These are phyloP conservation scores for Clarireedia monteithiana DNA, from an alignment of 2,329 filamentous ascomycete species.

Conservation along the genomic window DNA sequence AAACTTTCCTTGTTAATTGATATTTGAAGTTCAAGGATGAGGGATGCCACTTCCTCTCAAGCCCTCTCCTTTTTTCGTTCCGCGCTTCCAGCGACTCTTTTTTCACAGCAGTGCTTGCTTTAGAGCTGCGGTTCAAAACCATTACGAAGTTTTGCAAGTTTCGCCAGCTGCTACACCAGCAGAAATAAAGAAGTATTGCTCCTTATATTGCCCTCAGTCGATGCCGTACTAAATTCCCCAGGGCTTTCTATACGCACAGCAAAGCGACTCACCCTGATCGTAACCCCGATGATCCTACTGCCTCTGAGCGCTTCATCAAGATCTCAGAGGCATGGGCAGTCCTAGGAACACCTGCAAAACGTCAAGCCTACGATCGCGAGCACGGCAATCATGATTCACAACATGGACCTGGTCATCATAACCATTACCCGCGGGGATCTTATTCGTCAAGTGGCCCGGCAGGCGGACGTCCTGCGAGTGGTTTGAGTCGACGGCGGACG, in stretches of 20 bases:
- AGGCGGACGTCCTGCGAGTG: constrained; percentile 71
- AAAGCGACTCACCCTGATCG: constrained; percentile 89
- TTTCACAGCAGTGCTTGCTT: constrained; percentile 39
- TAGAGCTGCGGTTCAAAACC: constrained; percentile 40
- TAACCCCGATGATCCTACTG: constrained; percentile 67
- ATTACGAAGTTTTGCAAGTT: constrained; percentile 81
- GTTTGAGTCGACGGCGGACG: constrained; percentile 67
- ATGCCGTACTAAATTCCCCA: constrained; percentile 25
- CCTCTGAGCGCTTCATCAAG: constrained; percentile 69
- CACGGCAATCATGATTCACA: constrained; percentile 13
- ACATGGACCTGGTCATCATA: too few relatives aligned
- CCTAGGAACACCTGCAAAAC: constrained; percentile 66
- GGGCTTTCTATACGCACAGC: constrained; percentile 82
- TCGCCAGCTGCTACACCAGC: constrained; percentile 56
- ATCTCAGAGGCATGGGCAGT: constrained; percentile 78
- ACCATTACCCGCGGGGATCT: constrained; percentile 34
- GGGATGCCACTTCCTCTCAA: constrained; percentile 50
- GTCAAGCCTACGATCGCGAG: constrained; percentile 73
- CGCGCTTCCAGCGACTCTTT: constrained; percentile 29
- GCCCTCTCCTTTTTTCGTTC: constrained; percentile 11
- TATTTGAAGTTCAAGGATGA: constrained; percentile 4
- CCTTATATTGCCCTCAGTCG: neutral
- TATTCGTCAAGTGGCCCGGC: constrained; percentile 54
- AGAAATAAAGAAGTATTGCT: constrained; percentile 74
- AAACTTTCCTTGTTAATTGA: neutral